phyloP scores from a whole-genome alignment of 371 early-diverging fungal species.

The Nematocida ironsii region DNA sequence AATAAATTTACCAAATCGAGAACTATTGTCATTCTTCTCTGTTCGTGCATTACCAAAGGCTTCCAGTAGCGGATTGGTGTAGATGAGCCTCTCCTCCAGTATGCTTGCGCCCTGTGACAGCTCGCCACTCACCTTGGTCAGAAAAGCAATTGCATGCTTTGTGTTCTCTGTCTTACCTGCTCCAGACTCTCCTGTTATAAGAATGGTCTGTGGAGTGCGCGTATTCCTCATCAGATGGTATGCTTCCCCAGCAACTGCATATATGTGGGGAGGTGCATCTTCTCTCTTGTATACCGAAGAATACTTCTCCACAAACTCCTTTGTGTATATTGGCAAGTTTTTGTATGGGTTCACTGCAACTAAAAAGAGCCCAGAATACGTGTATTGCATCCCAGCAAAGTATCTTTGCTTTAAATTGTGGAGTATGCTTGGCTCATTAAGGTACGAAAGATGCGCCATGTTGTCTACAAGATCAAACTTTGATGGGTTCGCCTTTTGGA shows the following conservation, averaged over 20 bases:
- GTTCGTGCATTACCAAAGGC: constrained; percentile 99
- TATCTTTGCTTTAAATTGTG: constrained; percentile 88
- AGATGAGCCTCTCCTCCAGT: constrained; percentile 85
- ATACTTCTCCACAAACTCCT: constrained; percentile 59
- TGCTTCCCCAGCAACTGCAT: constrained; percentile 84
- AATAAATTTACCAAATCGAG: constrained; percentile 98
- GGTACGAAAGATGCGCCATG: constrained; percentile 89
- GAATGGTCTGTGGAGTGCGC: constrained; percentile 88
- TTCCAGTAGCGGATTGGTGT: constrained; percentile 95
- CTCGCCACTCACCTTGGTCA: constrained; percentile 80
- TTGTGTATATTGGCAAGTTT: constrained; percentile 82
- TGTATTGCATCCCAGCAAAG: constrained; percentile 85
- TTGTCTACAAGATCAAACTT: constrained; percentile 96
- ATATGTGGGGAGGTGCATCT: constrained; percentile 91
- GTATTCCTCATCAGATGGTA: constrained; percentile 87
- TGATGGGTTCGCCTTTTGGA: constrained; percentile 94
- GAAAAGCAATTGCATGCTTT: constrained; percentile 95
- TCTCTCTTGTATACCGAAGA: constrained; percentile 75
- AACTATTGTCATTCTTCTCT: constrained; percentile 95
- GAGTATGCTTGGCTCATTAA: constrained; percentile 95
- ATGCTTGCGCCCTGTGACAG: constrained; percentile 24
- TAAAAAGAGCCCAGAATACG: constrained; percentile 96
- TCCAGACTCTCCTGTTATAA: constrained; percentile 98
- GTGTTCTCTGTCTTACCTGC: constrained; percentile 99
- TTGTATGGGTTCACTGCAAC: constrained; percentile 97